Conservation (phyloP, 2,329 filamentous ascomycete species). For the Diaporthe citriasiana region DNA sequence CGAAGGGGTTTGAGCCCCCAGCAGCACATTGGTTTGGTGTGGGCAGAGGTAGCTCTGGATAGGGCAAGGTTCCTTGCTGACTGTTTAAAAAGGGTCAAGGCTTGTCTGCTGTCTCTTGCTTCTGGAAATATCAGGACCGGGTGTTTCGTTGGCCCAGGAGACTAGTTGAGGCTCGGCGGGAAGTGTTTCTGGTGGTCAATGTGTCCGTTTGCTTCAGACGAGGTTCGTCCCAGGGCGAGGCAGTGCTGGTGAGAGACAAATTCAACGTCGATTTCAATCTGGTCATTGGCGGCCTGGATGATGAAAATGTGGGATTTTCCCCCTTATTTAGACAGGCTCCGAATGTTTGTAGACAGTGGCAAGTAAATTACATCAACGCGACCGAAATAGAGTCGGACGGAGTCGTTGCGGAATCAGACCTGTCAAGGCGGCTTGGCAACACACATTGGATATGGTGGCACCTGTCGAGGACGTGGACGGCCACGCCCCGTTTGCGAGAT, state of each 20-base stretch:
- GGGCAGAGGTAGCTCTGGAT: background rate
- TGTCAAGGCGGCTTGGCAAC: slow-evolving; percentile 28
- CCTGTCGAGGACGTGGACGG: background rate
- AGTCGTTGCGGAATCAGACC: slow-evolving; percentile 30
- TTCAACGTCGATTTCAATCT: background rate
- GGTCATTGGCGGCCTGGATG: background rate
- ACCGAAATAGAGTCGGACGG: slow-evolving; percentile 26
- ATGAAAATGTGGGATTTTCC: background rate
- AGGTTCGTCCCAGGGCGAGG: slow-evolving; percentile 32
- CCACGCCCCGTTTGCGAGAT: slow-evolving; percentile 5
- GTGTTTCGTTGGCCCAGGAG: slow-evolving; percentile 18
- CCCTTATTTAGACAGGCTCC: slow-evolving; percentile 13
- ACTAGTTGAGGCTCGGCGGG: slow-evolving; percentile 1
- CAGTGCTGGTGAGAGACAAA: slow-evolving; percentile 17
- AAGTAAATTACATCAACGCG: slow-evolving; percentile 3
- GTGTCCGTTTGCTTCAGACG: slow-evolving; percentile 27
- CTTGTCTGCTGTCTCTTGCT: background rate
- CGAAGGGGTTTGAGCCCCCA: slow-evolving; percentile 21
- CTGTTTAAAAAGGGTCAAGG: slow-evolving; percentile 7
- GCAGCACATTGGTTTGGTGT: slow-evolving; percentile 31
- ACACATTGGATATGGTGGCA: slow-evolving; percentile 27
- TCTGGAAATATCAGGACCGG: slow-evolving; percentile 2
- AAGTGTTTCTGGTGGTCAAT: slow-evolving; percentile 20
- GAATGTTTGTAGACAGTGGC: slow-evolving; percentile 1
- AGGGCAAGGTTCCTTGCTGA: background rate